Base-by-base conservation (phyloP, 257 asterid species). In the Solanum piurae region DNA sequence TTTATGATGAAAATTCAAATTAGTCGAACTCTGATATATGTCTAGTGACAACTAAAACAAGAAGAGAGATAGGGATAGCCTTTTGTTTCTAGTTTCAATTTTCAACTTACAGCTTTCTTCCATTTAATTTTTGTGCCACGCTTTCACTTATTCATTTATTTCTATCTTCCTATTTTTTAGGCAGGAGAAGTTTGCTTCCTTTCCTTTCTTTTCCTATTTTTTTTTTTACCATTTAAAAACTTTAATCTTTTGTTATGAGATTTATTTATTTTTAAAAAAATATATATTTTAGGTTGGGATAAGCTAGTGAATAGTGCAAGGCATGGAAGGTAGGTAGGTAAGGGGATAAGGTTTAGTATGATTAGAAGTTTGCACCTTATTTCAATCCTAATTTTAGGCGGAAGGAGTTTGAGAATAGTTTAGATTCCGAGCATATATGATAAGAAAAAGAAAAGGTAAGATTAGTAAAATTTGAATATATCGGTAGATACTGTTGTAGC, bases 121-220 rank as follows among this genome's bases (percentile, higher is more conserved):
- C 82, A 74, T 42, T 87, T 83, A 62, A 55, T 49, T 71, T 37
- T 34, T 21, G 1, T 66, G 88, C 91, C 93, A 94, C 94, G 94
- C 85, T 89, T 88, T 49, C 69, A 31, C 12, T 80, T 83, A 69
- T 46, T 68, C 88, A 62, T 5, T 21, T 52, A 87, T 34, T 52
- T 75, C 29, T 80, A 16, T 87, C 71, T 37, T 75, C 62, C 77
- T 69, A 60, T 37, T 60, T 71, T 29, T 44, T 14, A 13, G 68
- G 77, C 88, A 87, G 90, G 88, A 37, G 90, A 86, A 72, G 44
- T 36, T 87, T 75, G 89, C 64, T 62, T 75, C 40, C 9, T 2
- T 29, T 34, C 11, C 5, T n/a, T 23, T 46, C 9, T 46, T 21
- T 25, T n/a, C 10, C 31, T 8, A 18, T 14, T 2, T 25, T 3